Base-by-base conservation (phyloP, 1,284 basidiomycete genomes). In the Sporisorium reilianum region DNA sequence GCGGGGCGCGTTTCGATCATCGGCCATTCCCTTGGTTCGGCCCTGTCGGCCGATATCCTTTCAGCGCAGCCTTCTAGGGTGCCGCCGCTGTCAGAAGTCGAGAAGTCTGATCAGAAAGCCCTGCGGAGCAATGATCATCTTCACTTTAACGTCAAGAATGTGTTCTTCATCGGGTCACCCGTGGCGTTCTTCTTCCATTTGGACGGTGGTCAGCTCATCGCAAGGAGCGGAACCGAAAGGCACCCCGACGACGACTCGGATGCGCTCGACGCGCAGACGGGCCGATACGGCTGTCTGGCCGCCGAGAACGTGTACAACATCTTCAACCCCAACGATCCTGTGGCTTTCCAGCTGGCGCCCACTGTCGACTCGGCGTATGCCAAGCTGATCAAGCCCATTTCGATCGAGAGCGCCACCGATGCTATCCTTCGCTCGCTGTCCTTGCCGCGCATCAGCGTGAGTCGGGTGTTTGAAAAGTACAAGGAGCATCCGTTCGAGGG, bases 151-250 rank as follows among this genome's bases (percentile, higher is more conserved):
- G 86, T 86, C 16, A 86, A 86, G 68, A 86, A 86, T 56, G 81
- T 89, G n/a, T 89, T 88, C 82, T 84, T 88, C 20, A 85, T 86
- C n/a, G 89, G 89, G 7, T 88, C 87, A 55, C 89, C 88, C 1
- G 80, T 89, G 0, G 87, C 87, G 0, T 85, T 89, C 44, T 88
- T 89, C 79, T 81, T 88, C 16, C 88, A 88, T 66, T 82, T 89
- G 1, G 86, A 88, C 57, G 87, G 88, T 46, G 86, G 87, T 0
- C 88, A 89, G 70, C 77, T 89, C 16, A 87, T 89, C 69, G 88
- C 88, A 0, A 81, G 88, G 22, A 64, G 85, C 26, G 87, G 87
- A 55, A 74, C 87, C 28, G 86, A 87, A 0, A 87, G 86, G 82
- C 68, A 70, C 34, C 55, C 85, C 57, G 86, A 86, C 5, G 23